Evolutionary conservation across 345 rosid genomes (phyloP).

Genomic region (Sisymbrium irio): DNA sequence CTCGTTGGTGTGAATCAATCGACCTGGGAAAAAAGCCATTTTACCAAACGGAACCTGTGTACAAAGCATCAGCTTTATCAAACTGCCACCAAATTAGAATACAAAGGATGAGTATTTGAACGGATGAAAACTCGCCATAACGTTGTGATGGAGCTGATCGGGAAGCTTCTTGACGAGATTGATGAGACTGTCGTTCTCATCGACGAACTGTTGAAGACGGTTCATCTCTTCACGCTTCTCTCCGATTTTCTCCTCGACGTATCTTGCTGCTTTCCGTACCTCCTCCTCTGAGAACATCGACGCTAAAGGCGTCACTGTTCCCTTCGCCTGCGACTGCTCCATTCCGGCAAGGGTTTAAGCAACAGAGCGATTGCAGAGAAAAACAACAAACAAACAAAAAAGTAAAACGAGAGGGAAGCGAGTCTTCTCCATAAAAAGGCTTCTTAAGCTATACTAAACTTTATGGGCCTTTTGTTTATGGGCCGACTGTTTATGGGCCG

Average conservation of each 20-base stretch:
- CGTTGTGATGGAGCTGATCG: conserved; percentile 72
- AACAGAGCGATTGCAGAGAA: not conserved
- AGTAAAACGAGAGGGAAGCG: conserved; percentile 22
- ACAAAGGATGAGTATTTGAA: not conserved
- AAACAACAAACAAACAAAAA: not conserved
- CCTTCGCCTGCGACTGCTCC: conserved; percentile 42
- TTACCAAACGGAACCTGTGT: conserved; percentile 81
- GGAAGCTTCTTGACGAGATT: conserved; percentile 69
- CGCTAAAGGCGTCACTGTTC: conserved; percentile 64
- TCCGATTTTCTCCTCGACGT: conserved; percentile 55
- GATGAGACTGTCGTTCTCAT: conserved; percentile 61
- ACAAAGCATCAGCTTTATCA: not conserved
- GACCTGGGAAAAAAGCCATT: conserved; percentile 84
- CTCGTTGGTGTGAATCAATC: conserved; percentile 86
- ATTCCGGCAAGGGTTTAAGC: conserved; percentile 34
- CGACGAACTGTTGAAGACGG: conserved; percentile 48
- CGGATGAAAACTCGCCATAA: conserved; percentile 51
- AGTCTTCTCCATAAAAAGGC: not conserved
- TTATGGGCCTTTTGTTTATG: no score
- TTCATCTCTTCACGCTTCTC: conserved; percentile 61
- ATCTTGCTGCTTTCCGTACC: conserved; percentile 62
- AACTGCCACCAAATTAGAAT: not conserved
- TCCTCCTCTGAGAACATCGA: conserved; percentile 65
- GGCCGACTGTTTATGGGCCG: conserved; percentile 18
- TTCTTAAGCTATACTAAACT: not conserved